Conservation (phyloP, 768 basidiomycete genomes). For the Boletellus sp. region DNA sequence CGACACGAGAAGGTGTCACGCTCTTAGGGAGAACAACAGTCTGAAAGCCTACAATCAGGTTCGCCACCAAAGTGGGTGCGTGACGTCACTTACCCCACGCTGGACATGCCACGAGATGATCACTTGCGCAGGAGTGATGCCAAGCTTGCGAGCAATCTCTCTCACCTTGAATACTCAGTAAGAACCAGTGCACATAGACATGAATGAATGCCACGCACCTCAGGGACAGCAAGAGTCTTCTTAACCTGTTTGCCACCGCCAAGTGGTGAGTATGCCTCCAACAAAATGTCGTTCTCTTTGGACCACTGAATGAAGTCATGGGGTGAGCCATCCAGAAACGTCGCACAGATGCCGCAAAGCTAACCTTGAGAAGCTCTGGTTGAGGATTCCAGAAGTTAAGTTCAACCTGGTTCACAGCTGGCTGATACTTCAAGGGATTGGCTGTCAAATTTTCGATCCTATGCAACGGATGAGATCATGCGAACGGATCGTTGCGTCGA, state of each 20-base stretch:
- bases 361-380: constrained; percentile 64
- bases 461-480: not conserved
- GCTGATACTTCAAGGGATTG: constrained; percentile 54
- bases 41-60: constrained; percentile 30
- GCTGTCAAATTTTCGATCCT: constrained; percentile 61
- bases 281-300: constrained; percentile 57
- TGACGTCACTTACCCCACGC: constrained; percentile 51
- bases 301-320: constrained; percentile 50
- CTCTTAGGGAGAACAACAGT: constrained; percentile 76
- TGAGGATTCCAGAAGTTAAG: constrained; percentile 77
- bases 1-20: constrained; percentile 62
- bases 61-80: not conserved
- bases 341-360: constrained; percentile 1
- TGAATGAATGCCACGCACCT: constrained; percentile 29
- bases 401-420: constrained; percentile 78
- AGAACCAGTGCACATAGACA: not conserved
- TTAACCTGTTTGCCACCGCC: constrained; percentile 59
- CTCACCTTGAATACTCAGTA: constrained; percentile 37
- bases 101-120: constrained; percentile 76
- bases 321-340: not conserved
- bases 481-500: not conserved
- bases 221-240: constrained; percentile 54
- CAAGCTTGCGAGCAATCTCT: constrained; percentile 55
- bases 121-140: constrained; percentile 72
- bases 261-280: constrained; percentile 77